Base-by-base conservation (phyloP, 495 filamentous ascomycete genomes). In the Neurospora tetrasperma region DNA sequence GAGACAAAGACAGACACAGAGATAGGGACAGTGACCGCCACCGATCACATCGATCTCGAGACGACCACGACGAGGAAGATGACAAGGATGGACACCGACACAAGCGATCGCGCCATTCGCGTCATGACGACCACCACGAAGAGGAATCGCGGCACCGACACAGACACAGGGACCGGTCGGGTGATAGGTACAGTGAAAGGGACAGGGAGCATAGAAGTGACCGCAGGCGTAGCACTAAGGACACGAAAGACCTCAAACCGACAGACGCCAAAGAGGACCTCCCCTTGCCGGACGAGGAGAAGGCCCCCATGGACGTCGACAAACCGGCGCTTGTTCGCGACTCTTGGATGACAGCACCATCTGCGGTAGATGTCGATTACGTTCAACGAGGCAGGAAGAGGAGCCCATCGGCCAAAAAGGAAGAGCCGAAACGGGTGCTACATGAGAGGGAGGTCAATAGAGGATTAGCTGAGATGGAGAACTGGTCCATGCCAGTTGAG, bases 321-420 rank as follows among this genome's bases (percentile, higher is more conserved):
- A 66, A 66, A 27, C 70, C 68, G 42, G 77, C 79, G 0, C 73
- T 82, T 6, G 76, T 77, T 41, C 83, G 96, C 72, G 96, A 98
- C 82, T 88, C 91, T 5, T 99, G 96, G 96, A 99, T 99, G 96
- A 88, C 94, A 75, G 90, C 90, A 3, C 94, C 96, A 0, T 91
- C 91, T 7, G 89, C 89, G 0, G 79, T 94, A 20, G 93, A 94
- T 69, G 85, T 98, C 71, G 94, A 97, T 75, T 97, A 96, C 79
- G 90, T 92, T 42, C 91, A 95, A 68, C 88, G 89, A 72, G 88
- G 86, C 6, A 80, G 82, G 3, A 87, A 87, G 71, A 75, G 79
- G 9, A 79, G 80, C 14, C 83, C 81, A 4, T 81, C 82, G 35
- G 84, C 88, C 68, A 84, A 89, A 10, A 86, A 87, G 70, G 88